Conservation (phyloP, 257 asterid genomes). For the Rubia yunnanensis region DNA sequence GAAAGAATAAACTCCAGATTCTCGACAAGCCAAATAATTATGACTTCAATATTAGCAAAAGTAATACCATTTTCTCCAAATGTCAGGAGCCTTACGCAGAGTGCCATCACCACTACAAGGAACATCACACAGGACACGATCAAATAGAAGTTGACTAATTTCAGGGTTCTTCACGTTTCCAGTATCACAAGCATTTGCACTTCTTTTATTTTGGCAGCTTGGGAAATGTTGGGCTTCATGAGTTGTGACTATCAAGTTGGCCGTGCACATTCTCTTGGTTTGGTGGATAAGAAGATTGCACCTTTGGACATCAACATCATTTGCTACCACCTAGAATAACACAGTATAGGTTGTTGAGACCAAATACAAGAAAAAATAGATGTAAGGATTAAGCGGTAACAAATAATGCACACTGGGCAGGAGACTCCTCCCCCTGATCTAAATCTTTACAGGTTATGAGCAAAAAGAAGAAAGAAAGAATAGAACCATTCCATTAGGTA, state of each 20-base stretch:
- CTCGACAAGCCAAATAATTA: slow-evolving; percentile 8
- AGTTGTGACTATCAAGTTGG: slow-evolving; percentile 94
- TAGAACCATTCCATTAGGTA: slow-evolving; percentile 86
- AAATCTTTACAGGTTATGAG: background rate
- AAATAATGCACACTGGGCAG: slow-evolving; percentile 7
- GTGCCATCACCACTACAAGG: slow-evolving; percentile 99
- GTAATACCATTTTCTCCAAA: slow-evolving; percentile 91
- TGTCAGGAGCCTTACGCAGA: slow-evolving; percentile 97
- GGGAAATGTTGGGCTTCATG: slow-evolving; percentile 99
- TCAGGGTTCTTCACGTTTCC: slow-evolving; percentile 35
- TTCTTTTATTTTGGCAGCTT: slow-evolving; percentile 55
- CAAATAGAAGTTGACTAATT: slow-evolving; percentile 74
- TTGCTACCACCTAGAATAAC: slow-evolving; percentile 65
- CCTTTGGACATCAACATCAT: slow-evolving; percentile 93
- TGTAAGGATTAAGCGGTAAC: slow-evolving; percentile 1
- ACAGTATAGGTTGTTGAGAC: background rate
- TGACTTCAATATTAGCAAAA: slow-evolving; percentile 6
- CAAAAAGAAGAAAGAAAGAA: slow-evolving; percentile 8
- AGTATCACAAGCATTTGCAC: slow-evolving; percentile 27
- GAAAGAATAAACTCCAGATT: background rate
- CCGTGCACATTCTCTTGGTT: slow-evolving; percentile 98
- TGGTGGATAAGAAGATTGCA: slow-evolving; percentile 99
- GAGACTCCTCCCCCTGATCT: slow-evolving; percentile 5
- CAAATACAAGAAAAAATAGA: slow-evolving; percentile 14
- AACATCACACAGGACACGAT: slow-evolving; percentile 96